Evolutionary conservation across 1,139 yeast genomes (phyloP), one percentile per base, ranked within the genome.

Genomic region (Scheffersomyces titani): DNA sequence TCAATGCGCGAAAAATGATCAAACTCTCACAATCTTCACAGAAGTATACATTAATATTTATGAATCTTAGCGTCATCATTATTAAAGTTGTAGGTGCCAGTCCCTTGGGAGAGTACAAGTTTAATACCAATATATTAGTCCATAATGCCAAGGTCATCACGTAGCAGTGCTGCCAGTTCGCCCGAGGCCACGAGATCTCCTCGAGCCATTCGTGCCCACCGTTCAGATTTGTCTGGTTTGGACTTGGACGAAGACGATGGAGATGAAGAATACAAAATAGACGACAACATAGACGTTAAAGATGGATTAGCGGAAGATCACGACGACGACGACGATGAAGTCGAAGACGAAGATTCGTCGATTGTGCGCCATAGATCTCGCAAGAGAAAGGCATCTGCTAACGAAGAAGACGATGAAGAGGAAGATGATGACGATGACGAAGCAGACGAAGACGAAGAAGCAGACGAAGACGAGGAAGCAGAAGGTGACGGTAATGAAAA

Each of bases 141-240:
- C 40, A 7, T 36, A 54, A 54, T 54, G 59, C 52, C 58, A 9
- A 53, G 55, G 36, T 44, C 57, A 24, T 52, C 52, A 19, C 55
- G 56, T 18, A 61, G 59, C 55, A 49, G 58, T 53, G 52, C 54
- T 49, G 51, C 4, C 16, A 30, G 40, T 30, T 51, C 60, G 7
- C 57, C 60, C 18, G 63, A 63, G 47, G 50, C 51, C 4, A 46
- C 56, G 19, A 54, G 62, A 16, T 60, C 70, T n/a, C 67, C 70
- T 11, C 59, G 71, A 36, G 57, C 63, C 6, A 53, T 70, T 4
- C 63, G 70, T 18, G 53, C 63, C n/a, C 63, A 63, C 51, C 59
- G 68, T 24, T 53, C 66, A 5, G 66, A 68, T 53, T 65, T 72
- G 45, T 67, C 76, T 2, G 77, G 75, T 2, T 61, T 72, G 59